These are phyloP conservation scores for Tremellales sp. DNA, from an alignment of 1,284 basidiomycete species.

Conservation along the genomic window DNA sequence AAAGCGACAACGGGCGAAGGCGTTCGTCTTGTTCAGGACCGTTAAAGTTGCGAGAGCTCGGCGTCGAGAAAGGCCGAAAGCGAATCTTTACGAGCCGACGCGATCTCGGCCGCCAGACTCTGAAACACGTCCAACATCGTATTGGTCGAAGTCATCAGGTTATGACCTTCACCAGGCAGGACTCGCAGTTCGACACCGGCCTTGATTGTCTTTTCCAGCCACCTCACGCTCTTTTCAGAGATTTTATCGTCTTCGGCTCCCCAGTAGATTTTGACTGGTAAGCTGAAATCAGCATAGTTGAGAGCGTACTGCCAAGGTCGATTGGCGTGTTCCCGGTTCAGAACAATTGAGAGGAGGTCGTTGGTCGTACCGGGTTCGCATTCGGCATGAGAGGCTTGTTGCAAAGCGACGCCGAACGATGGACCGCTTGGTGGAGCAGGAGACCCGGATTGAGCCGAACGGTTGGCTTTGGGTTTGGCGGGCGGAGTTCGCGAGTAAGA, in stretches of 20 bases:
- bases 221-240: conserved; percentile 75
- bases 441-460: neutral
- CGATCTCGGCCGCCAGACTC: conserved; percentile 46
- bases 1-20: too few species aligned
- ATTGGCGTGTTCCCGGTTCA: conserved; percentile 63
- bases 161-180: conserved; percentile 82
- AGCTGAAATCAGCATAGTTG: conserved; percentile 60
- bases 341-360: conserved; percentile 77
- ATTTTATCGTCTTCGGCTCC: conserved; percentile 92
- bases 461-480: neutral
- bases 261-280: conserved; percentile 84
- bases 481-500: neutral
- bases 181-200: conserved; percentile 65
- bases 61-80: too few species aligned
- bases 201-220: conserved; percentile 79
- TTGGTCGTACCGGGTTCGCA: conserved; percentile 83
- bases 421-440: conserved; percentile 6
- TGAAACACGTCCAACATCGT: conserved; percentile 88
- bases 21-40: too few species aligned
- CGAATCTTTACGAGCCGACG: too few species aligned
- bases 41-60: too few species aligned
- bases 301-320: conserved; percentile 46
- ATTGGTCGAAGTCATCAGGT: conserved; percentile 81
- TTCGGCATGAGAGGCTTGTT: conserved; percentile 91
- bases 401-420: conserved; percentile 61